Conservation (phyloP, 2,329 filamentous ascomycete genomes). For the Cladosporium velox region DNA sequence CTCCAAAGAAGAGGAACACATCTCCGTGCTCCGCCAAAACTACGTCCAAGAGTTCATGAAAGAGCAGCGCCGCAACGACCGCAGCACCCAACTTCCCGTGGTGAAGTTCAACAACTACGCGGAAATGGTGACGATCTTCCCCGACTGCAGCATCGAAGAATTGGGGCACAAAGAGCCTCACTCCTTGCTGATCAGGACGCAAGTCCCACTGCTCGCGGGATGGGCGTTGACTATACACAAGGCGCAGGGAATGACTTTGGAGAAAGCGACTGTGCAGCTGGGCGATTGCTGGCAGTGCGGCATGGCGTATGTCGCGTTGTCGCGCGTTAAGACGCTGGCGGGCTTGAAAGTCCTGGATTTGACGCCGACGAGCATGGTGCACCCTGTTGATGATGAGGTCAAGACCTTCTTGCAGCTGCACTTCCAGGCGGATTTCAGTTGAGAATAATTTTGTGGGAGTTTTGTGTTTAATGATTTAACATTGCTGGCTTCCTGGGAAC, state of each 20-base stretch:
- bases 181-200: conserved; percentile 56
- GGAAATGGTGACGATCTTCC: conserved; percentile 48
- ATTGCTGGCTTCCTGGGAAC: not conserved
- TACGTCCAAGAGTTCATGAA: conserved; percentile 46
- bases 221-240: conserved; percentile 68
- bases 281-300: conserved; percentile 56
- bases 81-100: conserved; percentile 29
- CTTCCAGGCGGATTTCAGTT: not conserved
- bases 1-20: not conserved
- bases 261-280: conserved; percentile 59
- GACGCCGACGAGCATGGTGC: conserved; percentile 24
- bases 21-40: conserved; percentile 34
- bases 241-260: conserved; percentile 63
- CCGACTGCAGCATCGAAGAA: conserved; percentile 53
- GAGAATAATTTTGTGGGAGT: not conserved
- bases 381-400: conserved; percentile 39
- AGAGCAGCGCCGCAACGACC: not conserved
- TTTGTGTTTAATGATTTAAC: not conserved
- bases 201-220: conserved; percentile 60
- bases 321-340: conserved; percentile 54
- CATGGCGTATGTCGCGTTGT: conserved; percentile 65
- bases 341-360: conserved; percentile 49
- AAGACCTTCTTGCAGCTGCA: conserved; percentile 35
- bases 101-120: conserved; percentile 56
- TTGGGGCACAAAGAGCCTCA: conserved; percentile 51